Evolutionary conservation across 148 eudicot species (phyloP).

Genomic region (Amaranthus cruentus): DNA sequence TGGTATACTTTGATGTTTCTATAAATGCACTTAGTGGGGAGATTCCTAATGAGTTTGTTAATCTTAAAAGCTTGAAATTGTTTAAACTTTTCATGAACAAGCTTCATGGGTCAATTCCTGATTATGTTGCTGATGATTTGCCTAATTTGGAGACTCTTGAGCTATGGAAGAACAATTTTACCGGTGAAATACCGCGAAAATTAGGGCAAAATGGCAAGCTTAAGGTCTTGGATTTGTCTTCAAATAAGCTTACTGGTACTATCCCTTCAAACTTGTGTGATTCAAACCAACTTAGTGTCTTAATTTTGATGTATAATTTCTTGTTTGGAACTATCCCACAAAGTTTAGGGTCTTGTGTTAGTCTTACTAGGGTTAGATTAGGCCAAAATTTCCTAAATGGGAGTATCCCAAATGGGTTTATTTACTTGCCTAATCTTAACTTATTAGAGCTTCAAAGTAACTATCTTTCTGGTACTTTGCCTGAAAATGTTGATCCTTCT

Average conservation of each 20-base stretch:
- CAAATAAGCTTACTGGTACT: constrained; percentile 92
- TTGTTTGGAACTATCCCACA: constrained; percentile 80
- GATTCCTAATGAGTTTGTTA: constrained; percentile 62
- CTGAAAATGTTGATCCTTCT: constrained; percentile 38
- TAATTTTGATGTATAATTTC: constrained; percentile 72
- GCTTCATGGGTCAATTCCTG: constrained; percentile 86
- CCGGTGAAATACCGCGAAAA: constrained; percentile 61
- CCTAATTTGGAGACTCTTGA: constrained; percentile 49
- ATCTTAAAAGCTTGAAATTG: constrained; percentile 44
- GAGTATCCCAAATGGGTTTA: constrained; percentile 69
- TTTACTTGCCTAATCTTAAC: constrained; percentile 78
- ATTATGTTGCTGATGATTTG: constrained; percentile 54
- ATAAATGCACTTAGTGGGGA: constrained; percentile 67
- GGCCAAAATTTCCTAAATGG: constrained; percentile 90
- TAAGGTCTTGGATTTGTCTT: constrained; percentile 66
- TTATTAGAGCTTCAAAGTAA: constrained; percentile 74
- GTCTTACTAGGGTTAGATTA: constrained; percentile 68
- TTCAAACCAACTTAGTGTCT: constrained; percentile 46
- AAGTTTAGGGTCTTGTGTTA: constrained; percentile 57
- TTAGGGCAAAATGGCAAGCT: constrained; percentile 67
- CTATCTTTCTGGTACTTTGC: constrained; percentile 56
- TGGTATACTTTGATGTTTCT: constrained; percentile 72
- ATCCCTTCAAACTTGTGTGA: constrained; percentile 77
- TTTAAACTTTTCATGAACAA: constrained; percentile 76
- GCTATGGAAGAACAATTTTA: constrained; percentile 94